These are phyloP conservation scores for Exidia glandulosa DNA, from an alignment of 768 basidiomycete genomes.

Conservation along the genomic window DNA sequence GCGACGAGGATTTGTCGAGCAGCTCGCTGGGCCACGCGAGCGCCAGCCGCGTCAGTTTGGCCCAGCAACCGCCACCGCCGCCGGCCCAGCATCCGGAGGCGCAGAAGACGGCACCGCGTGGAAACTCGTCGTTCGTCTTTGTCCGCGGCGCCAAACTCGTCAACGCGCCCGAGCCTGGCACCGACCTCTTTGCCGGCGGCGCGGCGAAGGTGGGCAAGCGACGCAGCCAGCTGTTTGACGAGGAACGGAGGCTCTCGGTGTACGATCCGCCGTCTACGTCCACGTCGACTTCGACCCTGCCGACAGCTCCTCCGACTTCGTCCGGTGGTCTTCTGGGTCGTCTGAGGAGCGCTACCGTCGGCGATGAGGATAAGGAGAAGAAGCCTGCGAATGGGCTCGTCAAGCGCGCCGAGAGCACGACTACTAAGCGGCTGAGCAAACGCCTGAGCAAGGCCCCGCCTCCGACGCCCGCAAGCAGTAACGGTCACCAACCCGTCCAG, in stretches of 20 bases:
- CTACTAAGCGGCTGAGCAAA: background rate
- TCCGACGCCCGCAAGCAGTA: too few relatives aligned
- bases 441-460: background rate
- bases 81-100: background rate
- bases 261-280: background rate
- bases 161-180: background rate
- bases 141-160: background rate
- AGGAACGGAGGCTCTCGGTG: background rate
- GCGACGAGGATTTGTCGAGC: background rate
- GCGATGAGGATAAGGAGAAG: background rate
- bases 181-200: background rate
- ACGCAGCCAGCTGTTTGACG: background rate
- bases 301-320: background rate
- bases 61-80: background rate
- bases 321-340: background rate
- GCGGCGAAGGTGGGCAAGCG: background rate
- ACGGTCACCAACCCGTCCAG: too few relatives aligned
- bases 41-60: background rate
- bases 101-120: background rate
- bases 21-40: background rate
- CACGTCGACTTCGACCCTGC: background rate
- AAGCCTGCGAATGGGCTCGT: background rate
- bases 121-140: background rate
- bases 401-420: background rate
- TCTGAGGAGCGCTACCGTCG: background rate